Evolutionary conservation across 306 rosid genomes (phyloP).

Genomic region (Pterocarpus macrocarpus): DNA sequence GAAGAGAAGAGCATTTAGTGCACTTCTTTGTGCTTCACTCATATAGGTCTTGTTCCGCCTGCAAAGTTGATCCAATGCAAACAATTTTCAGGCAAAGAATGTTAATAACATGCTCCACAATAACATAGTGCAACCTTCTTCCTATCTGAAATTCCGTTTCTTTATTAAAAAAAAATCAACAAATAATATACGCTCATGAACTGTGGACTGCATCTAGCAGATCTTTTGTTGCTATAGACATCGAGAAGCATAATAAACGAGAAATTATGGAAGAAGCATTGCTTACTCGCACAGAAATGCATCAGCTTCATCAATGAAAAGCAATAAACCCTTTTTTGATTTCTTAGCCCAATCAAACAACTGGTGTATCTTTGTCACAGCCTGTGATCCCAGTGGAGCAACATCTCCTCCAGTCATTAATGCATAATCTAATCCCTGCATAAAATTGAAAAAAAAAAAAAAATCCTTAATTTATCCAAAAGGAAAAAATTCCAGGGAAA

Average conservation of each 20-base stretch:
- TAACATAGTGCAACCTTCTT: neutral
- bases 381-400: slow-evolving; percentile 96
- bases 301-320: slow-evolving; percentile 98
- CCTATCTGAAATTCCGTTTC: neutral
- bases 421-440: slow-evolving; percentile 95
- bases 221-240: neutral
- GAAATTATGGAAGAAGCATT: slow-evolving; percentile 5
- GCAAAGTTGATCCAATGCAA: slow-evolving; percentile 52
- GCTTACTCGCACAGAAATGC: slow-evolving; percentile 99
- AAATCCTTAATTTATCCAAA: slow-evolving; percentile 1
- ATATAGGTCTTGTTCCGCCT: slow-evolving; percentile 97
- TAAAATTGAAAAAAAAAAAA: slow-evolving; percentile 5
- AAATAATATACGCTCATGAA: neutral
- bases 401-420: slow-evolving; percentile 99
- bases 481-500: slow-evolving; percentile 4
- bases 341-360: slow-evolving; percentile 97
- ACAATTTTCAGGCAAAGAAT: slow-evolving; percentile 14
- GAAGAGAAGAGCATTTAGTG: slow-evolving; percentile 94
- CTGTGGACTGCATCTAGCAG: neutral
- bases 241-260: slow-evolving; percentile 35
- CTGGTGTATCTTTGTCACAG: slow-evolving; percentile 97
- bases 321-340: slow-evolving; percentile 86
- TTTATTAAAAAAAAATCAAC: neutral
- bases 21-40: slow-evolving; percentile 99
- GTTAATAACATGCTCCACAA: neutral